Percentiles rank a stretch among this genome's conserved stretches.
phyloP scores from a whole-genome alignment of 345 rosid genomes.

The Arabidopsis suecica region DNA sequence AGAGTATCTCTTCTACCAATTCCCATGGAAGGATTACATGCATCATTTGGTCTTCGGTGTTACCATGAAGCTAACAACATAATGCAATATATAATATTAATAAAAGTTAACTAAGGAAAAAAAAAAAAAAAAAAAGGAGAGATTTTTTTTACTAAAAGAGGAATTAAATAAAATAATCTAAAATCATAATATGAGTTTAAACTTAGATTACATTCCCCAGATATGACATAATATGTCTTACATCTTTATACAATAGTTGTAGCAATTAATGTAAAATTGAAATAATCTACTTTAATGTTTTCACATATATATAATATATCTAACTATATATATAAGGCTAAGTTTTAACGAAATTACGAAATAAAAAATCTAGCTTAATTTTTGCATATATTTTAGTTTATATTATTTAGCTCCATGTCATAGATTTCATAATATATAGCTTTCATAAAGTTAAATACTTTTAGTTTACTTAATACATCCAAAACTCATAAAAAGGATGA shows the following conservation, averaged over 20 bases:
- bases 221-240: background rate
- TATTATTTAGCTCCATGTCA: too few relatives aligned
- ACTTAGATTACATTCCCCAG: background rate
- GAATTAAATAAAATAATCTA: background rate
- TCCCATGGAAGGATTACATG: background rate
- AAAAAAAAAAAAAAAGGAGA: background rate
- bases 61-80: background rate
- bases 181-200: background rate
- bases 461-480: too few relatives aligned
- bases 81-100: background rate
- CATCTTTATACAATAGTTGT: background rate
- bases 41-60: background rate
- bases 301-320: background rate
- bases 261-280: background rate
- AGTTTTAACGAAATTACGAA: too few relatives aligned
- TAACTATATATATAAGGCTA: too few relatives aligned
- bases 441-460: too few relatives aligned
- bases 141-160: too few relatives aligned
- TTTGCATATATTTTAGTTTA: too few relatives aligned
- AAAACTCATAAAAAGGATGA: too few relatives aligned
- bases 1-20: background rate
- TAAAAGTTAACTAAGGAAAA: background rate
- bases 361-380: too few relatives aligned
- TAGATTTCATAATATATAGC: too few relatives aligned
- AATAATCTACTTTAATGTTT: background rate